Evolutionary conservation across 768 basidiomycete genomes (phyloP).

Genomic region (Mycena amicta): DNA sequence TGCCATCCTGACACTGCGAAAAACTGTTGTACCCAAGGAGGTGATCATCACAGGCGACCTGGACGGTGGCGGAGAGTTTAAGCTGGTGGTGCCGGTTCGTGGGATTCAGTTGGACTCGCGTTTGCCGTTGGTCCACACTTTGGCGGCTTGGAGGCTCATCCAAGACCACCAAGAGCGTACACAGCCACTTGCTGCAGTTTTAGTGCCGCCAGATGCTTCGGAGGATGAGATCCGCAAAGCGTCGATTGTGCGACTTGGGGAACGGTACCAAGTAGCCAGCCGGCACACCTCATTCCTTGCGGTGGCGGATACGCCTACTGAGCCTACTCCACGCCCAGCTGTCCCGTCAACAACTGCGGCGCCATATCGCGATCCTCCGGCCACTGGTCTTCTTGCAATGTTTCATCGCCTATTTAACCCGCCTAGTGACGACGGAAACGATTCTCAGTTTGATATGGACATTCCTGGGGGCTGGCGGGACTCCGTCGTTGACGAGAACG

Average conservation of each 20-base stretch:
- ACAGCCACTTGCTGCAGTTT: slow-evolving; percentile 35
- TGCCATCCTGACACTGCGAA: slow-evolving; percentile 35
- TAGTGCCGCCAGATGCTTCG: slow-evolving; percentile 25
- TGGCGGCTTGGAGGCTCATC: slow-evolving; percentile 59
- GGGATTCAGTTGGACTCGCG: slow-evolving; percentile 34
- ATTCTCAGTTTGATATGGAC: neutral
- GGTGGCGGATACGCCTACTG: slow-evolving; percentile 31
- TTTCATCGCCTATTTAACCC: slow-evolving; percentile 6
- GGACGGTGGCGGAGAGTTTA: slow-evolving; percentile 35
- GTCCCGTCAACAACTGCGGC: neutral
- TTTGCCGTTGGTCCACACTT: slow-evolving; percentile 49
- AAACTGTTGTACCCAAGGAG: slow-evolving; percentile 30
- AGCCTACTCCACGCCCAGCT: neutral
- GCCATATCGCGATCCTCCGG: neutral
- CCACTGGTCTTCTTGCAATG: neutral
- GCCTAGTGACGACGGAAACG: neutral
- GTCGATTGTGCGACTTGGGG: slow-evolving; percentile 52
- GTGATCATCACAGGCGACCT: slow-evolving; percentile 39
- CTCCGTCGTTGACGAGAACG: neutral
- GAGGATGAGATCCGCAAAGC: slow-evolving; percentile 42
- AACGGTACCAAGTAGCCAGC: slow-evolving; percentile 54
- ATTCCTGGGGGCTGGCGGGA: slow-evolving; percentile 21
- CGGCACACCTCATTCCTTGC: slow-evolving; percentile 60
- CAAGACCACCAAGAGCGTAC: slow-evolving; percentile 46
- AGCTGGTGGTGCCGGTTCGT: slow-evolving; percentile 34